Percentiles rank a stretch among this genome's conserved stretches.
Conservation (phyloP, 352 stramenopile genomes). For the Phytophthora citricola region DNA sequence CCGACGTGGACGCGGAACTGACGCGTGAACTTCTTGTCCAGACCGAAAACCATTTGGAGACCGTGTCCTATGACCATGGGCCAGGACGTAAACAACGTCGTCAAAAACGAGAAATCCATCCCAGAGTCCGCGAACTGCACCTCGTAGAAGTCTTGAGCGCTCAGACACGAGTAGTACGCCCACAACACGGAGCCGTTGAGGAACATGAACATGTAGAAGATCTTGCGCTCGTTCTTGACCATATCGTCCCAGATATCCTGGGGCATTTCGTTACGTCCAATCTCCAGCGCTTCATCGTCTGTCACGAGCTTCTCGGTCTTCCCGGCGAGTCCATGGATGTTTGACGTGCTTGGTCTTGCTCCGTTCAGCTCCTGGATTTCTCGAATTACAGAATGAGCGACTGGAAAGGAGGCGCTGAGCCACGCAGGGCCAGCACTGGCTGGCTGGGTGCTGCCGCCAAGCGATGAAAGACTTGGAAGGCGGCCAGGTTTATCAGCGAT, state of each 20-base stretch:
- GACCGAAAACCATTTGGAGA: conserved; percentile 55
- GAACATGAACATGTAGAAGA: conserved; percentile 76
- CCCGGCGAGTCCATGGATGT: conserved; percentile 22
- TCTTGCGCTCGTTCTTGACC: conserved; percentile 46
- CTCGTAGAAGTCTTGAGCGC: conserved; percentile 67
- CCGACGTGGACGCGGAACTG: conserved; percentile 48
- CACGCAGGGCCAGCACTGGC: no score
- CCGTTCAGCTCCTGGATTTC: not conserved
- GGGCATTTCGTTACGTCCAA: conserved; percentile 44
- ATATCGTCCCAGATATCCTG: conserved; percentile 67
- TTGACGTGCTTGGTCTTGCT: not conserved
- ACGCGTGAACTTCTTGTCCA: conserved; percentile 63
- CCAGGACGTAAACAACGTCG: conserved; percentile 59
- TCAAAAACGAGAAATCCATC: conserved; percentile 70
- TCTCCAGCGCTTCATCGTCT: conserved; percentile 22
- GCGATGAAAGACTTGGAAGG: no score
- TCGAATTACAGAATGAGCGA: no score
- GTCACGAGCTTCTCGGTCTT: conserved; percentile 54
- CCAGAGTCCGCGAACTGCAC: conserved; percentile 50
- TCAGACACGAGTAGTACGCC: conserved; percentile 79
- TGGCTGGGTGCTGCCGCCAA: no score
- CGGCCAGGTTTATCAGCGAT: no score
- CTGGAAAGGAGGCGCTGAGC: no score
- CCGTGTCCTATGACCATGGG: conserved; percentile 58
- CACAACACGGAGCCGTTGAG: conserved; percentile 72